Evolutionary conservation across 306 rosid genomes (phyloP).

Genomic region (Prunus mume): DNA sequence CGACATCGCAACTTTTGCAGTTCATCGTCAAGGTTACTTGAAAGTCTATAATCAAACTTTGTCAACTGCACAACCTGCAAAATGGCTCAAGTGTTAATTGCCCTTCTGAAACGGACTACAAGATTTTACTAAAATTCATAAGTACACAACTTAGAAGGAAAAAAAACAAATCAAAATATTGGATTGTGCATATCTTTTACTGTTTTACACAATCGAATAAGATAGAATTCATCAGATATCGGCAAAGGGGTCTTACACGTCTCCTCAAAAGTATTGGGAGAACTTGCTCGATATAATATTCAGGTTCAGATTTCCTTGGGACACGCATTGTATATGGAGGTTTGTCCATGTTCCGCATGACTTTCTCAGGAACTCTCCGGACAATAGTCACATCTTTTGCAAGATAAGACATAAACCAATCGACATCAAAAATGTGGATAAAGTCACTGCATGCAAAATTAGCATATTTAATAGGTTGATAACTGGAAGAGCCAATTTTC

Average conservation of each 20-base stretch:
- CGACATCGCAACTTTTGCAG: constrained; percentile 93
- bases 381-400: constrained; percentile 81
- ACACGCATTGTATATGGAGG: constrained; percentile 99
- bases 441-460: constrained; percentile 65
- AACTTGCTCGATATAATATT: constrained; percentile 94
- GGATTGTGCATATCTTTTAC: not conserved
- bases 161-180: not conserved
- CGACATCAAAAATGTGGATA: constrained; percentile 72
- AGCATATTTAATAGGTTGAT: constrained; percentile 11
- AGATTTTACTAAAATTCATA: not conserved
- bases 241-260: constrained; percentile 48
- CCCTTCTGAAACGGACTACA: not conserved
- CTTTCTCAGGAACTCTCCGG: constrained; percentile 86
- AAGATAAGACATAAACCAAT: constrained; percentile 84
- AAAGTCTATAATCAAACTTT: constrained; percentile 95
- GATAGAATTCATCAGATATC: not conserved
- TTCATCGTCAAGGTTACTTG: constrained; percentile 80
- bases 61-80: constrained; percentile 91
- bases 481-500: not conserved
- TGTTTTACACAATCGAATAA: not conserved
- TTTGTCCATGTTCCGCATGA: constrained; percentile 95
- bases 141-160: not conserved
- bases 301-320: constrained; percentile 96
- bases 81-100: constrained; percentile 23
- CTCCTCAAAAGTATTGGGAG: constrained; percentile 88